A percentile compares a stretch with the other conserved stretches of the same genome.
phyloP scores from a whole-genome alignment of 2,329 filamentous ascomycete genomes.

The Nothophoma quercina region DNA sequence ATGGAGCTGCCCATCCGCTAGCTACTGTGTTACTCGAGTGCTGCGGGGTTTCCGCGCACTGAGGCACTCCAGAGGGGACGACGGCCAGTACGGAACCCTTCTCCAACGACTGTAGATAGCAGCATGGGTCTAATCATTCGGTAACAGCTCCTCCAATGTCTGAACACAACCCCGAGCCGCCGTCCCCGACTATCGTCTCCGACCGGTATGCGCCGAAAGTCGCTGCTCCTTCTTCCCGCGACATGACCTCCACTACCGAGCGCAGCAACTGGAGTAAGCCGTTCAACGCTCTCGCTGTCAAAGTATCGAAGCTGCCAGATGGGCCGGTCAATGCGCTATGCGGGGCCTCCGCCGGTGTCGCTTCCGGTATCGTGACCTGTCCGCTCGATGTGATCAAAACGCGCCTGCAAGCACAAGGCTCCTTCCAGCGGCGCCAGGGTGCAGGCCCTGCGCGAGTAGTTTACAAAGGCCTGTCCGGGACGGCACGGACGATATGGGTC shows the following conservation, averaged over 20 bases:
- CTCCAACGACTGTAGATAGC: background rate
- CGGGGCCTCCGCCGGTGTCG: constrained; percentile 88
- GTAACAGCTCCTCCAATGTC: constrained; percentile 48
- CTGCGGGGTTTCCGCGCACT: constrained; percentile 54
- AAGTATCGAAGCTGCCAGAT: constrained; percentile 59
- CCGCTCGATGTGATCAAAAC: constrained; percentile 99
- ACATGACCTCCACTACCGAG: constrained; percentile 27
- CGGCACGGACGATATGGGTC: constrained; percentile 81
- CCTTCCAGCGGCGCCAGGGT: constrained; percentile 68
- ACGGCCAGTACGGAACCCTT: constrained; percentile 45
- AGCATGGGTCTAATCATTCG: constrained; percentile 29
- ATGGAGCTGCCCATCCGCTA: constrained; percentile 54
- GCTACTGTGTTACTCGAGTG: constrained; percentile 51
- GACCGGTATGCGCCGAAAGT: constrained; percentile 45
- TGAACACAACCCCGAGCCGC: constrained; percentile 44
- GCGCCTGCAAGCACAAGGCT: constrained; percentile 93
- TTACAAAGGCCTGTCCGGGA: constrained; percentile 88
- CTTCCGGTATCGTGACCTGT: constrained; percentile 92
- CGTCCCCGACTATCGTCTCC: constrained; percentile 44
- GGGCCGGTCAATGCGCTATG: constrained; percentile 79
- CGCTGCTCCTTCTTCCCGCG: constrained; percentile 22
- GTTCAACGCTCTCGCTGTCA: constrained; percentile 49
- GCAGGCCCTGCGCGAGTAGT: constrained; percentile 61
- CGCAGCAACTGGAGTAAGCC: constrained; percentile 31
- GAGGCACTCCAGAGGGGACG: constrained; percentile 49